These are phyloP conservation scores for Gastrodia elata DNA, from an alignment of 106 monocot genomes.

Conservation along the genomic window DNA sequence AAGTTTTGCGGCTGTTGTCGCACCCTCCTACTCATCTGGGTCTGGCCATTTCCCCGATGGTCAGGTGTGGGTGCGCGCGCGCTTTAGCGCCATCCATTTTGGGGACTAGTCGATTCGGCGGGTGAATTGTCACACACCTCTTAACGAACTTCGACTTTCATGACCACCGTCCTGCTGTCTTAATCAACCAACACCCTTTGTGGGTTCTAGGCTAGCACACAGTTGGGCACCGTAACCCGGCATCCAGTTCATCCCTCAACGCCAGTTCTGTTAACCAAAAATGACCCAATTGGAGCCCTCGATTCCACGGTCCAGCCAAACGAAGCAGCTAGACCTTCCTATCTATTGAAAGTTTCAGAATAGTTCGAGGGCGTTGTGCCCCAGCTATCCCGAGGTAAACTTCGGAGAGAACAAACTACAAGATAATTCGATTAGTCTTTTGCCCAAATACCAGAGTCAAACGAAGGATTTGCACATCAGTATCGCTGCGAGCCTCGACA, in stretches of 20 bases:
- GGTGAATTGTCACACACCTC: conserved; percentile 16
- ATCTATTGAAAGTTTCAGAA: neutral
- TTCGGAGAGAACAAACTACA: neutral
- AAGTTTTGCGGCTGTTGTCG: neutral
- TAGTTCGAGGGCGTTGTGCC: neutral
- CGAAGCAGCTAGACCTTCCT: neutral
- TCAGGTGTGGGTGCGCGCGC: conserved; percentile 19
- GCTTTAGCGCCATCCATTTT: conserved; percentile 30
- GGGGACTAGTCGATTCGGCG: conserved; percentile 37
- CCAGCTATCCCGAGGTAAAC: neutral
- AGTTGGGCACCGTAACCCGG: too few species aligned
- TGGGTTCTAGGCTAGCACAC: neutral
- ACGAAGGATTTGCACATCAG: neutral
- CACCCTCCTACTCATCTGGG: neutral
- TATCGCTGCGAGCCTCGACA: neutral
- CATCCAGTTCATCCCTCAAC: too few species aligned
- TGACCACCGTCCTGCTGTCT: neutral
- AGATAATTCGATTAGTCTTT: neutral
- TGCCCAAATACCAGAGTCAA: neutral
- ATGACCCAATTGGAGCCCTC: too few species aligned
- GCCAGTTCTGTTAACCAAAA: neutral
- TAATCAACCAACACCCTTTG: neutral
- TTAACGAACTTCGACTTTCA: neutral
- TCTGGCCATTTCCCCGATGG: neutral
- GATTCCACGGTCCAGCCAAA: neutral